phyloP scores from a whole-genome alignment of 1,284 basidiomycete species.

The Xanthoconium separans region DNA sequence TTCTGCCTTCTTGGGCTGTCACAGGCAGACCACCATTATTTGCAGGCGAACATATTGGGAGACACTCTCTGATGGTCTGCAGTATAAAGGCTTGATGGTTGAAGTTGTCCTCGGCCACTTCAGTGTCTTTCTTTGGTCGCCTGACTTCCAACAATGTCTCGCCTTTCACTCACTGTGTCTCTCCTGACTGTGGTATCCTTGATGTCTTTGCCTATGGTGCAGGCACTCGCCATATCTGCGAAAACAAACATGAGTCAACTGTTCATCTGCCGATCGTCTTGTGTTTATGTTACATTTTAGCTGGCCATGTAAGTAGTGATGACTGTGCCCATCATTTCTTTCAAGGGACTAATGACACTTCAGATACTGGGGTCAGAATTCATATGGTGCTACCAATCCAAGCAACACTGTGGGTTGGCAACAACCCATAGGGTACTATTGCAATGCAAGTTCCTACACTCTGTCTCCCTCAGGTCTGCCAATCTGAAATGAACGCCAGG shows the following conservation, averaged over 20 bases:
- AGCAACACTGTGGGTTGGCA: conserved; percentile 27
- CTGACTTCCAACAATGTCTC: neutral
- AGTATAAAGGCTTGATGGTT: conserved; percentile 15
- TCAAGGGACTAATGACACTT: neutral
- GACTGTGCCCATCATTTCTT: neutral
- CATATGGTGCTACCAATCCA: conserved; percentile 31
- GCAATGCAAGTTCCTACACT: conserved; percentile 13
- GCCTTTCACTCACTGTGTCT: neutral
- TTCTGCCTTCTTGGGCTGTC: neutral
- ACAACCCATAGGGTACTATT: conserved; percentile 29
- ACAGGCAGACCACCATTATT: neutral
- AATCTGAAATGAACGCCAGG: conserved; percentile 4
- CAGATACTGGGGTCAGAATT: conserved; percentile 36
- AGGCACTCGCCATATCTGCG: conserved; percentile 20
- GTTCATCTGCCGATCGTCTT: neutral
- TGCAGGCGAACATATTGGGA: neutral
- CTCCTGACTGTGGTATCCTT: neutral
- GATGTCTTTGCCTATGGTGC: neutral
- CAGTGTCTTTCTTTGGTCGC: neutral
- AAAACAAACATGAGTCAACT: conserved; percentile 29
- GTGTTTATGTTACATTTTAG: conserved; percentile 9
- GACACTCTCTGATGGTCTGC: neutral
- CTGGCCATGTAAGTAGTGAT: conserved; percentile 22
- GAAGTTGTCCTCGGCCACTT: neutral
- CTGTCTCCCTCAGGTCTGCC: neutral